Conservation (phyloP, 139 green algal species). For the Tetradesmus obliquus region DNA sequence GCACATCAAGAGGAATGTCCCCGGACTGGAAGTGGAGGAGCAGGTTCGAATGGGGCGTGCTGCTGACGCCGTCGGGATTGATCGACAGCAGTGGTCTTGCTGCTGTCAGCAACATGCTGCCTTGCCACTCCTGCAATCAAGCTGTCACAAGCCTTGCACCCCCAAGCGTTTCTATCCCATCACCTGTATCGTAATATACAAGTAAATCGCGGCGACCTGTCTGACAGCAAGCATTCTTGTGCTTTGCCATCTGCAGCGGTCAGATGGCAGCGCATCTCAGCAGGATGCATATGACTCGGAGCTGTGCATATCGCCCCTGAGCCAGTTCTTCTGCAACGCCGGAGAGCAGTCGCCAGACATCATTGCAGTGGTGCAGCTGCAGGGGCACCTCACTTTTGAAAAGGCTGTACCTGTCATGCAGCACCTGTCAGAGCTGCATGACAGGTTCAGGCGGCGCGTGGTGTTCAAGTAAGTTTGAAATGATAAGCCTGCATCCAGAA, state of each 20-base stretch:
- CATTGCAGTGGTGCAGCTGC: constrained; percentile 8
- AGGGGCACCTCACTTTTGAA: not conserved
- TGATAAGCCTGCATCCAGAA: not conserved
- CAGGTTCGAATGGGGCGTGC: not conserved
- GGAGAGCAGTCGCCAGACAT: constrained; percentile 4
- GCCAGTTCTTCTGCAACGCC: constrained; percentile 10
- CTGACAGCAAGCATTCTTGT: not conserved
- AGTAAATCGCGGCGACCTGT: no score
- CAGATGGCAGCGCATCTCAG: not conserved
- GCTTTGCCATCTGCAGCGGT: not conserved
- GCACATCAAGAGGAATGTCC: not conserved
- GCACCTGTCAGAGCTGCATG: constrained; percentile 8
- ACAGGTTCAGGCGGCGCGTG: constrained; percentile 26
- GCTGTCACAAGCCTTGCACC: no score
- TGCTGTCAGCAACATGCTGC: not conserved
- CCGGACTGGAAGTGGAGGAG: not conserved
- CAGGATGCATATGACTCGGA: not conserved
- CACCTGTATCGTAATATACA: no score
- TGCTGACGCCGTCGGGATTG: not conserved
- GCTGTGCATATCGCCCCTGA: not conserved
- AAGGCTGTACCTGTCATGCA: not conserved
- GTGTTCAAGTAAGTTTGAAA: not conserved
- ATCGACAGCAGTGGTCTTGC: not conserved
- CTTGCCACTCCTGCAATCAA: not conserved
- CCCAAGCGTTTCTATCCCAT: no score